phyloP scores from a whole-genome alignment of 1,139 yeast genomes.

The Zhuliangozyma blackwelliae region DNA sequence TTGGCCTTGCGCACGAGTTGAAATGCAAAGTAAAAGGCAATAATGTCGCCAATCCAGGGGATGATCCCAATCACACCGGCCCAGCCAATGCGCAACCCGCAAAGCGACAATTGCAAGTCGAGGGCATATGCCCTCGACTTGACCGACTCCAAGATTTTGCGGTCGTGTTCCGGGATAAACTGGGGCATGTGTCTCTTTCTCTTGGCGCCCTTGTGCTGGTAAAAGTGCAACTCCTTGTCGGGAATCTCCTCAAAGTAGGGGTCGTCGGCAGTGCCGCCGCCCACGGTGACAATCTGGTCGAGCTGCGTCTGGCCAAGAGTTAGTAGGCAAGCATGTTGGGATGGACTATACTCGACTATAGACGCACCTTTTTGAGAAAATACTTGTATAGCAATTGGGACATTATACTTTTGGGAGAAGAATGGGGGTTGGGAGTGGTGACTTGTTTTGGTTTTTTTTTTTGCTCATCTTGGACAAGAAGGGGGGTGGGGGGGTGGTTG shows the following conservation, averaged over 20 bases:
- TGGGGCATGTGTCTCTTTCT: slow-evolving; percentile 49
- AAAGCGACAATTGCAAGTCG: slow-evolving; percentile 57
- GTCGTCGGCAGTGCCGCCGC: slow-evolving; percentile 34
- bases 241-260: slow-evolving; percentile 51
- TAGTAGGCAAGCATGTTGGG: too few relatives aligned
- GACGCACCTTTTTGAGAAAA: slow-evolving; percentile 38
- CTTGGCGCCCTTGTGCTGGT: slow-evolving; percentile 44
- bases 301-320: slow-evolving; percentile 27
- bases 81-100: slow-evolving; percentile 72
- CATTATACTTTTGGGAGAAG: slow-evolving; percentile 11
- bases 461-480: not conserved
- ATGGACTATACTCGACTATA: not conserved
- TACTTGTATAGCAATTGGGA: slow-evolving; percentile 19
- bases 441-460: not conserved
- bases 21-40: slow-evolving; percentile 49
- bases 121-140: slow-evolving; percentile 59
- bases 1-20: slow-evolving; percentile 48
- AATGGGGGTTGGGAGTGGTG: not conserved
- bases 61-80: slow-evolving; percentile 65
- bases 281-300: slow-evolving; percentile 30
- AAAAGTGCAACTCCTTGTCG: slow-evolving; percentile 40
- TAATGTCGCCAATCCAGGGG: slow-evolving; percentile 60
- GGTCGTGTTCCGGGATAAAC: slow-evolving; percentile 52
- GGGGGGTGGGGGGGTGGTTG: too few relatives aligned
- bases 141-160: slow-evolving; percentile 48